phyloP scores from a whole-genome alignment of 2,329 filamentous ascomycete species.

The Penicillium decumbens region DNA sequence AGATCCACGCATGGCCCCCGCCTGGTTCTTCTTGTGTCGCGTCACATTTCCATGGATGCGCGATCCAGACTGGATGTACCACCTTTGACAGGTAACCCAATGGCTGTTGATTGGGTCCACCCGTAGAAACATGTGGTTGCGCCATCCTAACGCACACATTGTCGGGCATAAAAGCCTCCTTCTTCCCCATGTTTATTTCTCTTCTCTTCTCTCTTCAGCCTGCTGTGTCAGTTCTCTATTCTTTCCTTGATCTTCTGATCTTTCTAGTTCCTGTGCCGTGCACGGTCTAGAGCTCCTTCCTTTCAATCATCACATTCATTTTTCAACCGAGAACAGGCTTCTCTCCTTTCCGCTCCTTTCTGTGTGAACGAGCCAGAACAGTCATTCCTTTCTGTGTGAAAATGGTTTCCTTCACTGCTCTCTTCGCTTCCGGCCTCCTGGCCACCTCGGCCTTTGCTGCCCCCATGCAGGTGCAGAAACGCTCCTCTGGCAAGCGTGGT shows the following conservation, averaged over 20 bases:
- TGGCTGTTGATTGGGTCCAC: neutral
- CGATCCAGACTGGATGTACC: neutral
- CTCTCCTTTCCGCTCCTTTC: conserved; percentile 9
- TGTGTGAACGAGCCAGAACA: conserved; percentile 3
- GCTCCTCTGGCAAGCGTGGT: conserved; percentile 26
- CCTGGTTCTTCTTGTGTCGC: conserved; percentile 2
- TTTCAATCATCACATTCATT: conserved; percentile 15
- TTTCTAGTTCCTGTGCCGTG: conserved; percentile 29
- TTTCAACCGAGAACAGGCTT: conserved; percentile 21
- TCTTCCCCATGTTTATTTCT: conserved; percentile 4
- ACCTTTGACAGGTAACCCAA: neutral
- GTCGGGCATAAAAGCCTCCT: conserved; percentile 5
- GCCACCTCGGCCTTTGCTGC: conserved; percentile 33
- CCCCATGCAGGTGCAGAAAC: conserved; percentile 26
- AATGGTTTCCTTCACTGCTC: conserved; percentile 39
- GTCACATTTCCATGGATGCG: neutral
- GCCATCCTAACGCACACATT: conserved; percentile 8
- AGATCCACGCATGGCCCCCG: conserved; percentile 6
- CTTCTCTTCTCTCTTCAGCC: conserved; percentile 3
- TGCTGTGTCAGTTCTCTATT: conserved; percentile 5
- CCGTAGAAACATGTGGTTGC: neutral
- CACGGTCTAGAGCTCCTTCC: conserved; percentile 29
- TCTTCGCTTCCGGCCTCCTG: conserved; percentile 33
- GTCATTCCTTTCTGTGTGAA: conserved; percentile 14
- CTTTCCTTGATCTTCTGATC: conserved; percentile 13